Base-by-base conservation (phyloP, 352 stramenopile species). In the Aphanomyces euteiches region DNA sequence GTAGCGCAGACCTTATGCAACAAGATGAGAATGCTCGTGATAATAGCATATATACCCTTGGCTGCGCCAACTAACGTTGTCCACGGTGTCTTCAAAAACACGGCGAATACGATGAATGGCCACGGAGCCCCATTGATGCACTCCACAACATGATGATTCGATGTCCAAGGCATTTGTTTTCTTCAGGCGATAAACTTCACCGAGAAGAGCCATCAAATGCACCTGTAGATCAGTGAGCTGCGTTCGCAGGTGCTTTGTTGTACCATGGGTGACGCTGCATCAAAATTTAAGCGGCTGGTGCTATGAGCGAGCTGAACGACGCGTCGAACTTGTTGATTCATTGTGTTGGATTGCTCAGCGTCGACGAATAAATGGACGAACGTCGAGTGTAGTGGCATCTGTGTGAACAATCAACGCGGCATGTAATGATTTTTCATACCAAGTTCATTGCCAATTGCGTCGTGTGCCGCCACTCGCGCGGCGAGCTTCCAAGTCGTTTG, bases 1-100 rank as follows among this genome's bases (percentile, higher is more conserved):
- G 78, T 1, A 95, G 76, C 0, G 83, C 82, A 68, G 83, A 94
- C 90, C 39, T 77, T 75, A 73, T 90, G 78, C 64, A 94, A 88
- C 5, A 88, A 59, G 17, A 78, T 69, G 6, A 83, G 19, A 17
- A 15, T n/a, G 39, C 13, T 56, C 19, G 17, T 21, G 38, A 67
- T 4, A 2, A 36, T 10, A 56, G 19, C 7, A 13, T 15, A 12
- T 28, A 36, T 65, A 72, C 66, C 50, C 56, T 56, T 72, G 40
- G 57, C 5, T 36, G 36, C 57, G 57, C 57, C 57, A 66, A 28
- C 57, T 66, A 17, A 34, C 12, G 15, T 13, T 21, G 39, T 47
- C 37, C 3, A 66, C 7, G 6, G 37, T 3, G 21, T 66, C 48
- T 67, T 72, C 66, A 43, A 72, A 72, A 17, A 67, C 15, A 6